phyloP scores from a whole-genome alignment of 352 stramenopile genomes.

The Nothophytophthora sp. region DNA sequence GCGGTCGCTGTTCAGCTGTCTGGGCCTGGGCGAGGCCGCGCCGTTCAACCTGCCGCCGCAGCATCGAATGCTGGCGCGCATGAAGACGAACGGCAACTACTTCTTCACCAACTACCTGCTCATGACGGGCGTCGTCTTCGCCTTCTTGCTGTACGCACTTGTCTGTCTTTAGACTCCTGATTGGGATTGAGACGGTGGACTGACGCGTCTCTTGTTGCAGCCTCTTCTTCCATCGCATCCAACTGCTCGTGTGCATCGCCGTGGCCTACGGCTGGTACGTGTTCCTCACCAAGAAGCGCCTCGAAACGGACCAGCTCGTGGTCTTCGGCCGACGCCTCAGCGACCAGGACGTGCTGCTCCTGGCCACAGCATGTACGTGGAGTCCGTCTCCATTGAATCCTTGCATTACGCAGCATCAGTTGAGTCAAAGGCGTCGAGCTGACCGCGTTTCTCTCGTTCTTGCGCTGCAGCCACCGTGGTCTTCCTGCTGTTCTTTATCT shows the following conservation, averaged over 20 bases:
- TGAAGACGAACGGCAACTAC: constrained; percentile 71
- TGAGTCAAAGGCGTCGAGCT: no score
- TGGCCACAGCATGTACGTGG: constrained; percentile 57
- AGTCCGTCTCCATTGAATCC: constrained; percentile 4
- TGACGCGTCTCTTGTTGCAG: constrained; percentile 20
- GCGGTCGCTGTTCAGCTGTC: constrained; percentile 63
- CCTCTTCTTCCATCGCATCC: constrained; percentile 73
- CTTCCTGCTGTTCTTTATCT: constrained; percentile 75
- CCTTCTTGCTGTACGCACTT: constrained; percentile 53
- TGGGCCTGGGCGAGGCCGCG: constrained; percentile 57
- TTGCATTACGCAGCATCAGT: no score
- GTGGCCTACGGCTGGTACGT: constrained; percentile 66
- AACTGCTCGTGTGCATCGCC: constrained; percentile 63
- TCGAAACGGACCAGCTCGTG: constrained; percentile 47
- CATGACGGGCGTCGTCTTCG: constrained; percentile 53
- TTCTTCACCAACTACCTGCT: constrained; percentile 82
- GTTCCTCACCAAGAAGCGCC: constrained; percentile 62
- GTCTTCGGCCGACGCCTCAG: constrained; percentile 54
- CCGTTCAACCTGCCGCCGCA: constrained; percentile 62
- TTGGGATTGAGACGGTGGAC: constrained; percentile 9
- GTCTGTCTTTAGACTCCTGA: neutral
- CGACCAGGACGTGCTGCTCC: constrained; percentile 66
- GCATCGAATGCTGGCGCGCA: constrained; percentile 44
- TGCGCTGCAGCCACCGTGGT: constrained; percentile 56
- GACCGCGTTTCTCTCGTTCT: constrained; percentile 4